These are phyloP conservation scores for Senecio squalidus DNA, from an alignment of 140 eudicot species.

Conservation along the genomic window DNA sequence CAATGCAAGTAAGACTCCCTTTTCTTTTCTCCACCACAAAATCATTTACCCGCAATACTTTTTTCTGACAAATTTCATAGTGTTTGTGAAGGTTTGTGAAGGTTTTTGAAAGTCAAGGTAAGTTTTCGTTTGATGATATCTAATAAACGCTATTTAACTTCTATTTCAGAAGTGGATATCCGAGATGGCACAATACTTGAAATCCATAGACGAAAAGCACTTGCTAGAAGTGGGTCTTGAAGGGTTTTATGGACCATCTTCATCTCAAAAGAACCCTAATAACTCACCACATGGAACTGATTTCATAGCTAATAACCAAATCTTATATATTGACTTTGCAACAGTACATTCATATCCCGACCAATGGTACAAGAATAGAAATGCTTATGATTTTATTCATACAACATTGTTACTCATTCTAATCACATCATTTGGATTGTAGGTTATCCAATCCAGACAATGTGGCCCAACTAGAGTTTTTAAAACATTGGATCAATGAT, in stretches of 20 bases:
- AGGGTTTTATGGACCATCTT: constrained; percentile 60
- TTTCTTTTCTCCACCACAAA: too few species aligned
- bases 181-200: constrained; percentile 58
- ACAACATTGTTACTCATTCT: neutral
- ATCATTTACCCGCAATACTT: too few species aligned
- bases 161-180: constrained; percentile 63
- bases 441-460: constrained; percentile 38
- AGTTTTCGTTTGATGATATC: too few species aligned
- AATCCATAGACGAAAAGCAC: constrained; percentile 59
- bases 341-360: constrained; percentile 76
- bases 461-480: constrained; percentile 37
- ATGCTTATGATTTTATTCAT: neutral
- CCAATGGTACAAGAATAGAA: constrained; percentile 36
- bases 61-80: too few species aligned
- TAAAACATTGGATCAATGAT: constrained; percentile 37
- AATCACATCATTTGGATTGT: neutral
- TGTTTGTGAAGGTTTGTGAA: too few species aligned
- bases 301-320: constrained; percentile 55
- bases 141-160: too few species aligned
- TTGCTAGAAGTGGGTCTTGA: constrained; percentile 65
- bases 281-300: constrained; percentile 44
- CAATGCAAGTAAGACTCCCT: constrained; percentile 43
- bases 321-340: constrained; percentile 54
- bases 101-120: too few species aligned
- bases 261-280: constrained; percentile 39